Base-by-base conservation (phyloP, 805 yeast species). In the Ogataea trehaloabstinens region DNA sequence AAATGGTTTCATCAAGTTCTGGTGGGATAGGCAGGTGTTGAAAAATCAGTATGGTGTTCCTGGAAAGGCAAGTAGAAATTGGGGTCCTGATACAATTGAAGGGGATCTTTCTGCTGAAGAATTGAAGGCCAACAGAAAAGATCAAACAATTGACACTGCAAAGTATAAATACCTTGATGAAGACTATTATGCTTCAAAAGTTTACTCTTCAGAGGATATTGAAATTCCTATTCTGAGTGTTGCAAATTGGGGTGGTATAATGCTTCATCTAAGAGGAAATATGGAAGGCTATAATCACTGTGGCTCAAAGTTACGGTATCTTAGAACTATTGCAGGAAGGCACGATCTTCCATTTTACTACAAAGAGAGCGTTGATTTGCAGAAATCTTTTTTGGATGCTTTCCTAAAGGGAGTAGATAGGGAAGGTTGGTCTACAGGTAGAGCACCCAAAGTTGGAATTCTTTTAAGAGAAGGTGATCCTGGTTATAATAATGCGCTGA, bases 241-340 rank as follows among this genome's bases (percentile, higher is more conserved):
- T 31, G 43, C 40, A 5, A 40, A 40, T 16, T 40, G 43, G 43
- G 43, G 43, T n/a, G 43, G 43, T 10, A 40, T 40, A 13, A 37
- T 35, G 31, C 30, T 40, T 8, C 43, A 40, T 20, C 20, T 40
- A 20, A 40, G 43, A 40, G 43, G 43, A 12, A 40, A 40, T 20
- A 30, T 40, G 16, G 40, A 40, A 31, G 43, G 43, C 5, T 40
- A 25, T 18, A 21, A 20, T n/a, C 43, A 36, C 24, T 24, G 37
- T 31, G 43, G 43, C 6, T 25, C 40, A 2, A 30, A 40, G 24
- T 12, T 19, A 3, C 35, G 35, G 36, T 40, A 40, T 19, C 19
- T 40, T 28, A 35, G 43, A 25, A 40, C 43, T 5, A 31, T 40
- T 18, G 43, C 37, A 6, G 43, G 43, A n/a, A 29, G 43, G 25